Evolutionary conservation across 768 basidiomycete genomes (phyloP), one percentile per base, ranked within the genome.

Genomic region (Collybia sordida): DNA sequence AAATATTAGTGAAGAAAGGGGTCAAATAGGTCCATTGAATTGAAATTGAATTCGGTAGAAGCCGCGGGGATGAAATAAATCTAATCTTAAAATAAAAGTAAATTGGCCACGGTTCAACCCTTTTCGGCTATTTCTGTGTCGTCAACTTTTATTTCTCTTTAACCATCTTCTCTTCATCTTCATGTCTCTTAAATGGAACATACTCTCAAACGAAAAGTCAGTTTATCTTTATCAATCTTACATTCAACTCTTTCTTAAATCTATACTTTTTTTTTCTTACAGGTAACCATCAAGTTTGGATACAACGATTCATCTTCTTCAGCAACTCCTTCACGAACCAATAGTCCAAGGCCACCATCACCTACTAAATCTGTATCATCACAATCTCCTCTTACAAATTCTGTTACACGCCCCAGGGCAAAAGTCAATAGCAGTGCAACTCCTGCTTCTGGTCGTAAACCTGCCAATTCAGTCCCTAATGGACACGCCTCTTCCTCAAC

Each of bases 351-450:
- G 39, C 81, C 83, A 12, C 57, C 64, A 8, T 85, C 83, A 7
- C 71, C 71, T 40, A 47, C 58, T 24, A 71, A 69, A 53, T 58
- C 58, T 9, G 65, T 38, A 24, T 38, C 45, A 3, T 37, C 35
- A 18, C 65, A 2, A 45, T 57, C 23, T 55, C 48, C 27, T 39
- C 62, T 36, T 38, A 61, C 65, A 11, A 55, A 64, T 12, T 52
- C 61, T 23, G 60, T 62, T 15, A 62, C 64, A 8, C 59, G 79
- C 48, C 80, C 82, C 12, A 86, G 73, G 61, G 83, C 81, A 50
- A 88, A 83, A 65, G 72, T 88, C 34, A 86, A 81, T 58, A 76
- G 70, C 52, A 80, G 72, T 56, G 80, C 80, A 28, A 51, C 36
- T 19, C 40, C 27, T 45, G 34, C 38, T 27, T 45, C 34, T 35